Percentiles rank a stretch among this genome's conserved stretches.
These are phyloP conservation scores for Rhododendron williamsianum DNA, from an alignment of 148 eudicot species.

Conservation along the genomic window DNA sequence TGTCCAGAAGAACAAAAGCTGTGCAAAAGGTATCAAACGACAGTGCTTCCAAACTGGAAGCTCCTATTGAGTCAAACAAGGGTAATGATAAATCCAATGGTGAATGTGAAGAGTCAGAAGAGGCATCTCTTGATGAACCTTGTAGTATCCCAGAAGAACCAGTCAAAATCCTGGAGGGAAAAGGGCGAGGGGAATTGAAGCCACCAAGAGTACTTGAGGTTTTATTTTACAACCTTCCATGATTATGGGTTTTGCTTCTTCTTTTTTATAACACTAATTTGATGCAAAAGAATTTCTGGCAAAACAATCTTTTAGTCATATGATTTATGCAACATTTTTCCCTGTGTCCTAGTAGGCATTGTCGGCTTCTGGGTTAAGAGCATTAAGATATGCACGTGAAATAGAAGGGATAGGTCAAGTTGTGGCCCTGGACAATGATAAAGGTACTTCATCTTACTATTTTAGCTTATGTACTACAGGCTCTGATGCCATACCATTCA, in stretches of 20 bases:
- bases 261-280: background rate
- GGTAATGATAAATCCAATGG: conserved; percentile 26
- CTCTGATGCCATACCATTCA: background rate
- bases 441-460: conserved; percentile 38
- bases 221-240: background rate
- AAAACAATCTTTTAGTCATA: background rate
- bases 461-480: background rate
- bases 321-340: background rate
- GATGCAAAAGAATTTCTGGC: background rate
- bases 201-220: conserved; percentile 97
- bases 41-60: conserved; percentile 30
- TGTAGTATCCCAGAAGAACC: conserved; percentile 36
- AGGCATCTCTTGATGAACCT: conserved; percentile 41
- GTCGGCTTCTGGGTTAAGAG: conserved; percentile 97
- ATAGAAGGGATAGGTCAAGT: conserved; percentile 85
- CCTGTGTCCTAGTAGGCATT: conserved; percentile 50
- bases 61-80: conserved; percentile 8
- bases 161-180: conserved; percentile 29
- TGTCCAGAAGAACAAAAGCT: conserved; percentile 44
- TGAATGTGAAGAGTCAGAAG: conserved; percentile 21
- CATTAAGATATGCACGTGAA: conserved; percentile 96
- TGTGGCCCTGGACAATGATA: conserved; percentile 90
- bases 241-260: background rate
- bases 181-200: conserved; percentile 58
- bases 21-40: conserved; percentile 26